A percentile compares a stretch with the other conserved stretches of the same genome.
phyloP scores from a whole-genome alignment of 2,329 filamentous ascomycete genomes.

The Aspergillus aculeatus region DNA sequence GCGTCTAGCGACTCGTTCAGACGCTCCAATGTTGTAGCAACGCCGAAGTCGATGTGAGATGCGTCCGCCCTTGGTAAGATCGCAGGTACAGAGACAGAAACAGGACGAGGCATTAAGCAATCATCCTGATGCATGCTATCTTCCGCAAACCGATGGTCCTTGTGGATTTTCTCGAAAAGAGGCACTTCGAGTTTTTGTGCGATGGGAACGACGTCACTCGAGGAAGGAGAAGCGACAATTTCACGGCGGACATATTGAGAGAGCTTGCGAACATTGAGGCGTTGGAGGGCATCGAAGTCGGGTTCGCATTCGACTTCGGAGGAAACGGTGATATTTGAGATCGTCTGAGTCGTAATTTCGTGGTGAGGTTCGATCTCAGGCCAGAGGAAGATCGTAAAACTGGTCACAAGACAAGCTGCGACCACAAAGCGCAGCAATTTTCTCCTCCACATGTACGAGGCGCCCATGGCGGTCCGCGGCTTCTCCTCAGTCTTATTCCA shows the following conservation, averaged over 20 bases:
- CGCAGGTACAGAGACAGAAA: slow-evolving; percentile 50
- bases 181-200: slow-evolving; percentile 29
- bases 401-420: slow-evolving; percentile 24
- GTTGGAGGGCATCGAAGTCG: slow-evolving; percentile 25
- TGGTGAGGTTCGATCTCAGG: slow-evolving; percentile 20
- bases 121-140: slow-evolving; percentile 25
- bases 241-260: slow-evolving; percentile 34
- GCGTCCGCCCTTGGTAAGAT: slow-evolving; percentile 47
- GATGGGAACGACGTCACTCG: slow-evolving; percentile 24
- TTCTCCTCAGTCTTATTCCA: slow-evolving; percentile 26
- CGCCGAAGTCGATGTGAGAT: slow-evolving; percentile 56
- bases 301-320: slow-evolving; percentile 28
- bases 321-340: slow-evolving; percentile 32
- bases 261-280: slow-evolving; percentile 27
- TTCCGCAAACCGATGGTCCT: background rate
- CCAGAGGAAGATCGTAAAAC: slow-evolving; percentile 30
- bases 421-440: slow-evolving; percentile 31
- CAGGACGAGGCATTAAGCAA: slow-evolving; percentile 45
- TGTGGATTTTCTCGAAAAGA: slow-evolving; percentile 20
- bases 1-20: slow-evolving; percentile 52
- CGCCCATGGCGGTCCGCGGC: slow-evolving; percentile 19
- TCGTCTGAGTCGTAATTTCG: slow-evolving; percentile 14
- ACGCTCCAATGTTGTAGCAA: slow-evolving; percentile 55
- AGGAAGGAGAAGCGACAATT: slow-evolving; percentile 24
- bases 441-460: slow-evolving; percentile 35